Evolutionary conservation across 192 early-diverging fungal species (phyloP), one percentile per base, ranked within the genome.

Genomic region (Backusella mclennaniae): DNA sequence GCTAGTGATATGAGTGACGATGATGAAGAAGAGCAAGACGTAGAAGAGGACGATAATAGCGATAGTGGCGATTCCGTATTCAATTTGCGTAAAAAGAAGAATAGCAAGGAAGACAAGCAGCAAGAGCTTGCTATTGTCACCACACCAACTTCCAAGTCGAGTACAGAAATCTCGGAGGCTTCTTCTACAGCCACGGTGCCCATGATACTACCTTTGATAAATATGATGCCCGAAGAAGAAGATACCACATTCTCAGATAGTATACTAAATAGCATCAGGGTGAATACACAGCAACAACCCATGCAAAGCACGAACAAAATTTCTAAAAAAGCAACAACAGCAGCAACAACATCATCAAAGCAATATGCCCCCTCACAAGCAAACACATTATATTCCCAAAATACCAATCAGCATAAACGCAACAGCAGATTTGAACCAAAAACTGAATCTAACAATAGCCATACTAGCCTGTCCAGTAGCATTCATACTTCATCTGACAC

Each of bases 1-100:
- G 74, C 74, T 21, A 75, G 74, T 75, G 74, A 75, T 46, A 66
- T 42, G 7, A 67, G 66, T 44, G 74, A 75, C 15, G 29, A 41
- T 1, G 26, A 35, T 44, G 73, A 74, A 4, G 56, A 74, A 38
- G 66, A 75, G 19, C 63, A 67, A 19, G 66, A 26, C 1, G 33
- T 67, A n/a, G 70, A 72, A 12, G n/a, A 36, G 1, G 35, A 2
- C 2, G 17, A 29, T 35, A 29, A 33, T 6, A 69, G 68, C n/a
- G 38, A 41, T 69, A 69, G 68, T 14, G 38, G 41, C 9, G 36
- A 26, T n/a, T 71, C 70, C 14, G 15, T 69, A 46, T 71, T 44
- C 21, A 63, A 63, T 29, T 29, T 49, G 39, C 17, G 42, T 71
- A 31, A 71, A 7, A 39, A 46, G 39, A 26, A 29, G 29, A 49